A percentile compares a stretch with the other conserved stretches of the same genome.
phyloP scores from a whole-genome alignment of 257 asterid genomes.

The Lycium barbarum region DNA sequence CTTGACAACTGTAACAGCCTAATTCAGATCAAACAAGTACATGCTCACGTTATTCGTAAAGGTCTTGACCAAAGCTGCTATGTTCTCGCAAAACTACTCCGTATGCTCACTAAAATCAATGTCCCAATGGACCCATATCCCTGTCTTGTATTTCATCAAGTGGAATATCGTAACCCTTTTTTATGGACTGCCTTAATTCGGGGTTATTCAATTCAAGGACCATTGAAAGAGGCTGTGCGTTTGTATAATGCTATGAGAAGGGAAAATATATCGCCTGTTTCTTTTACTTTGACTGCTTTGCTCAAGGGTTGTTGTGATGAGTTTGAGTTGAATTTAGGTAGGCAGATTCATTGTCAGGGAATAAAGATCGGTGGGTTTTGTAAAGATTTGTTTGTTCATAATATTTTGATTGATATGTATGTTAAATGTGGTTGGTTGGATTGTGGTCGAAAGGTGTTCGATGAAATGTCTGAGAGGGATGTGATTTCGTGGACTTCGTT shows the following conservation, averaged over 20 bases:
- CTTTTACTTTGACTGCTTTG: slow-evolving; percentile 77
- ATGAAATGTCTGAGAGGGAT: slow-evolving; percentile 80
- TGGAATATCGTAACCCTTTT: slow-evolving; percentile 67
- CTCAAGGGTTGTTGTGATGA: slow-evolving; percentile 59
- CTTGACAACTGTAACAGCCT: slow-evolving; percentile 64
- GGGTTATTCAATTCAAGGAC: slow-evolving; percentile 57
- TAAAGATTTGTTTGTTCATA: slow-evolving; percentile 61
- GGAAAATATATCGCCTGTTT: slow-evolving; percentile 54
- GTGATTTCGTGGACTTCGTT: slow-evolving; percentile 68
- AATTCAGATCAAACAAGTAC: slow-evolving; percentile 69
- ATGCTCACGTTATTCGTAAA: slow-evolving; percentile 59
- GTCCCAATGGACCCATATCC: slow-evolving; percentile 62
- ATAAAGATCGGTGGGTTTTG: slow-evolving; percentile 72
- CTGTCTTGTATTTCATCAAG: slow-evolving; percentile 55
- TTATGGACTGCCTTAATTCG: slow-evolving; percentile 78
- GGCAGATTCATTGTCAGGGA: slow-evolving; percentile 71
- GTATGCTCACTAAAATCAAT: slow-evolving; percentile 58
- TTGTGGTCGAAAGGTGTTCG: slow-evolving; percentile 68
- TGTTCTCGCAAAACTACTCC: slow-evolving; percentile 66
- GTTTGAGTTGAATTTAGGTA: slow-evolving; percentile 50
- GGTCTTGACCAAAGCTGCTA: slow-evolving; percentile 81
- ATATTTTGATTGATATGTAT: slow-evolving; percentile 69
- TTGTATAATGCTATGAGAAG: slow-evolving; percentile 66
- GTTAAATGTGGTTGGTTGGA: slow-evolving; percentile 66
- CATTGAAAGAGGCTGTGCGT: slow-evolving; percentile 50